phyloP scores from a whole-genome alignment of 257 asterid species.

The Lycium barbarum region DNA sequence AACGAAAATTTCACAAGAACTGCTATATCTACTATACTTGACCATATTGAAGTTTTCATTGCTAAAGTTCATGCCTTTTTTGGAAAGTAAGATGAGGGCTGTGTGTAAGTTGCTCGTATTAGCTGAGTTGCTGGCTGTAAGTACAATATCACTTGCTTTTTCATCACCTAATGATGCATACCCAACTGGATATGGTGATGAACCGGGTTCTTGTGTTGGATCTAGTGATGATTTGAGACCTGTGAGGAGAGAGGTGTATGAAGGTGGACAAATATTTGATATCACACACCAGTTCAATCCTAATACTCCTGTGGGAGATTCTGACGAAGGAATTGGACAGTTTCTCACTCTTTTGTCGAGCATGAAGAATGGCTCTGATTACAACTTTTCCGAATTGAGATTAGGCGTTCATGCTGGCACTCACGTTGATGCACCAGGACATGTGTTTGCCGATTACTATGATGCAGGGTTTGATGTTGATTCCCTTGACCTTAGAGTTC shows the following conservation, averaged over 20 bases:
- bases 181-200: slow-evolving; percentile 59
- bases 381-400: slow-evolving; percentile 75
- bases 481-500: slow-evolving; percentile 73
- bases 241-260: slow-evolving; percentile 51
- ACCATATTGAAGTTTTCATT: background rate
- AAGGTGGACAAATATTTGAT: slow-evolving; percentile 62
- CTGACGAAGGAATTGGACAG: slow-evolving; percentile 61
- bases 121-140: slow-evolving; percentile 38
- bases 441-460: slow-evolving; percentile 61
- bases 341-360: slow-evolving; percentile 58
- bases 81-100: slow-evolving; percentile 46
- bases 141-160: slow-evolving; percentile 30
- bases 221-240: slow-evolving; percentile 41
- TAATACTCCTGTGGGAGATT: slow-evolving; percentile 57
- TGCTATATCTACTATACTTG: background rate
- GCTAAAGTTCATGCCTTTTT: slow-evolving; percentile 3
- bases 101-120: slow-evolving; percentile 42
- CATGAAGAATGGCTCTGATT: slow-evolving; percentile 88
- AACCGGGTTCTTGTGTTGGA: slow-evolving; percentile 41
- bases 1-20: background rate
- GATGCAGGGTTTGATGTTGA: slow-evolving; percentile 85
- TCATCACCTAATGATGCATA: slow-evolving; percentile 49
- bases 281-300: slow-evolving; percentile 73
- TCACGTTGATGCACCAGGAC: slow-evolving; percentile 95
- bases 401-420: slow-evolving; percentile 78